Evolutionary conservation across 352 stramenopile genomes (phyloP).

Genomic region (Pythium sp.): DNA sequence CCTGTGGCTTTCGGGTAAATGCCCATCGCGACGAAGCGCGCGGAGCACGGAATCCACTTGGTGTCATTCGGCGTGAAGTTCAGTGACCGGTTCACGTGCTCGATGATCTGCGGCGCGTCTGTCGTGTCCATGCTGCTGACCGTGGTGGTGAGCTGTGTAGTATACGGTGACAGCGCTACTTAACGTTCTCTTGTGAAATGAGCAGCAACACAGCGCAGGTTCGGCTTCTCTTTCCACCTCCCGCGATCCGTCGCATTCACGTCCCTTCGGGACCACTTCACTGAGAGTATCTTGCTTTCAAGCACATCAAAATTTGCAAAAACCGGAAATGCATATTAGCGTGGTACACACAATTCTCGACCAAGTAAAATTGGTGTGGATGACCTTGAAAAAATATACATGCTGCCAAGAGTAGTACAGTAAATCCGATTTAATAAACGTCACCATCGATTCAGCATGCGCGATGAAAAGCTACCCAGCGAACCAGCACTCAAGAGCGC

Average conservation of each 20-base stretch:
- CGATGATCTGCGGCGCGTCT: constrained; percentile 96
- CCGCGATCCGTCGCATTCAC: constrained; percentile 2
- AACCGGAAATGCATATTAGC: no score
- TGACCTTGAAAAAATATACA: no score
- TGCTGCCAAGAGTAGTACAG: no score
- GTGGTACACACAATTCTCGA: no score
- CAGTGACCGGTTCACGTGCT: constrained; percentile 92
- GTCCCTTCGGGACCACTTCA: neutral
- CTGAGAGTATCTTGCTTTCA: no score
- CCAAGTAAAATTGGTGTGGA: no score
- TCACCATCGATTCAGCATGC: constrained; percentile 8
- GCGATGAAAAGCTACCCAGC: neutral
- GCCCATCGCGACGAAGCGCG: constrained; percentile 90
- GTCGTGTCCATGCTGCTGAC: constrained; percentile 89
- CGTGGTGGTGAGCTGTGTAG: neutral
- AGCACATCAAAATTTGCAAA: no score
- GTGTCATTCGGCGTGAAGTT: constrained; percentile 94
- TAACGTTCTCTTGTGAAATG: neutral
- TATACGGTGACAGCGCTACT: neutral
- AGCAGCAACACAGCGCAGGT: neutral
- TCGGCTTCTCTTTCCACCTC: neutral
- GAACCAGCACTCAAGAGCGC: neutral
- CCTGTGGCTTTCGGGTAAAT: constrained; percentile 93
- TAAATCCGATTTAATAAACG: no score
- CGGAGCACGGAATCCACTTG: constrained; percentile 94